Evolutionary conservation across 2,329 filamentous ascomycete genomes (phyloP).

Genomic region (Colletotrichum incanum): DNA sequence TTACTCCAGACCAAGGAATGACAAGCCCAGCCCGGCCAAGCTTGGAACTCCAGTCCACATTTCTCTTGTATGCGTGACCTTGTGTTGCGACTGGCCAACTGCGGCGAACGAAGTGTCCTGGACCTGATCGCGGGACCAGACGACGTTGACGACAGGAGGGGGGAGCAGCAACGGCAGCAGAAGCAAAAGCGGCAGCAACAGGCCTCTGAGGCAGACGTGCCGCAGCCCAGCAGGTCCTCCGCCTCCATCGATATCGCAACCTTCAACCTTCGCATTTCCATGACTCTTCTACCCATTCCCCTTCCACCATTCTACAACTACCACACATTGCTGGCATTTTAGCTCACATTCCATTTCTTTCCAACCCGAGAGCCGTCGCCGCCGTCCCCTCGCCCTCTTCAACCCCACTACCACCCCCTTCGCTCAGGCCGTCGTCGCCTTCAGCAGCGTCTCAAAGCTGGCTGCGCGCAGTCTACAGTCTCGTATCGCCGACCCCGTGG

Average conservation of each 20-base stretch:
- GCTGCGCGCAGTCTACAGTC: constrained; percentile 33
- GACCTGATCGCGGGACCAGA: constrained; percentile 12
- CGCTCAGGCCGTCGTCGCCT: constrained; percentile 31
- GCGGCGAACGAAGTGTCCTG: constrained; percentile 1
- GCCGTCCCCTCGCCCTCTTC: not conserved
- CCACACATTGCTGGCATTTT: constrained; percentile 29
- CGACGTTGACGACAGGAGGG: not conserved
- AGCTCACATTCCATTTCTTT: constrained; percentile 13
- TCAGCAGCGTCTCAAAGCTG: constrained; percentile 33
- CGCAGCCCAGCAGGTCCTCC: constrained; percentile 30
- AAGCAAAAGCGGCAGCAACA: constrained; percentile 26
- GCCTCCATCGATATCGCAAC: constrained; percentile 40
- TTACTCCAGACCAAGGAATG: constrained; percentile 6
- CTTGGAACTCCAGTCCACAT: not conserved
- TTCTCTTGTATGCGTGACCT: constrained; percentile 13
- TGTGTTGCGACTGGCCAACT: not conserved
- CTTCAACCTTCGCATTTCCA: constrained; percentile 36
- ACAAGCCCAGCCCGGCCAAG: not conserved
- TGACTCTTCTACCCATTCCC: constrained; percentile 27
- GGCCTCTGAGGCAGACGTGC: constrained; percentile 42
- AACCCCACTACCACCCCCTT: constrained; percentile 14
- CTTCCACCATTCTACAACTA: constrained; percentile 30
- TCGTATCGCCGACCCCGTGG: constrained; percentile 36
- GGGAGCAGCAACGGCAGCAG: constrained; percentile 9
- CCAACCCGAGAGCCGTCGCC: constrained; percentile 2